Evolutionary conservation across 1,284 basidiomycete genomes (phyloP).

Genomic region (Trichosporon sp.): DNA sequence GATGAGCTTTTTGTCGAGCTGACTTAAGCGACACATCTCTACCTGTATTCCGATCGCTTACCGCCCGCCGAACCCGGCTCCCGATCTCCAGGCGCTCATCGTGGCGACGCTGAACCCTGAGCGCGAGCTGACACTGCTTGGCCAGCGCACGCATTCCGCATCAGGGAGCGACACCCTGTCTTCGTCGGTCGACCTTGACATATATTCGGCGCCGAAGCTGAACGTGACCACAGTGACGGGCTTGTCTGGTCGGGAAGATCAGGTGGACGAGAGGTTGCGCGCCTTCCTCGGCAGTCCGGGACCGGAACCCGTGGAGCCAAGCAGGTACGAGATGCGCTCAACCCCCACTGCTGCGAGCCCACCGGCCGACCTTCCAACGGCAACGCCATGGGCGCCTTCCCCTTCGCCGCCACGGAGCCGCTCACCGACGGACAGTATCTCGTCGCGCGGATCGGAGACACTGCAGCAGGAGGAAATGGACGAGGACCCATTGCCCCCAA

Average conservation of each 20-base stretch:
- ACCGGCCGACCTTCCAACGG: background rate
- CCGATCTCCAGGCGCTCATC: constrained; percentile 44
- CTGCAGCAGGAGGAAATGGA: background rate
- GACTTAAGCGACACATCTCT: constrained; percentile 46
- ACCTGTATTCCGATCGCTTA: constrained; percentile 47
- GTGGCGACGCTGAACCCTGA: constrained; percentile 34
- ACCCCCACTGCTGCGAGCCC: background rate
- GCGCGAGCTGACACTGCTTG: constrained; percentile 26
- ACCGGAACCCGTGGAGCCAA: background rate
- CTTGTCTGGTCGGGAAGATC: constrained; percentile 16
- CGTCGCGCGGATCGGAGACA: background rate
- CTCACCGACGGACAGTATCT: background rate
- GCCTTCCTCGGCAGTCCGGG: constrained; percentile 35
- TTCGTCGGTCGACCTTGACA: constrained; percentile 3
- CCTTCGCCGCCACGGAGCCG: constrained; percentile 15
- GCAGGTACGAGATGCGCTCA: background rate
- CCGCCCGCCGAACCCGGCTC: constrained; percentile 46
- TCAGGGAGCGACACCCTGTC: constrained; percentile 20
- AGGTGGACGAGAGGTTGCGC: constrained; percentile 38
- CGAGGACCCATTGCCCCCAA: constrained; percentile 31
- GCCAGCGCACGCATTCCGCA: constrained; percentile 22
- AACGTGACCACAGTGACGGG: constrained; percentile 39
- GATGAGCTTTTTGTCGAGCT: background rate
- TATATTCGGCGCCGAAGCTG: constrained; percentile 6
- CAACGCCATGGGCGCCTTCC: background rate